These are phyloP conservation scores for Margaritispora aquatica DNA, from an alignment of 495 filamentous ascomycete species.

Conservation along the genomic window DNA sequence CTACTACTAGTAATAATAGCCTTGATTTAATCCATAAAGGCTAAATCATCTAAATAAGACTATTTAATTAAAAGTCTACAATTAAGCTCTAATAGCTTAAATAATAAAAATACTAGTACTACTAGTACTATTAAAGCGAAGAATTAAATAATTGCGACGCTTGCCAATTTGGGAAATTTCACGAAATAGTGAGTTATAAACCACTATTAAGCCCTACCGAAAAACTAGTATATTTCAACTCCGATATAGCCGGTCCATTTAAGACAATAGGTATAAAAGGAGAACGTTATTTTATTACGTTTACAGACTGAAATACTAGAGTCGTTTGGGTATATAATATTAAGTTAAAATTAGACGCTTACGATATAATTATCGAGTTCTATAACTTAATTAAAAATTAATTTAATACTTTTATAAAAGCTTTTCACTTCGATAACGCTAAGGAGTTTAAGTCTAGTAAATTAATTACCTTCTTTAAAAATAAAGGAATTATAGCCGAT, in stretches of 20 bases:
- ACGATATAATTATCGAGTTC: background rate
- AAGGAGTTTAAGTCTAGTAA: constrained; percentile 6
- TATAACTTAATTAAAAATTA: constrained; percentile 6
- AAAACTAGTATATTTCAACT: background rate
- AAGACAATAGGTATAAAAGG: constrained; percentile 2
- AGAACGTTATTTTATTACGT: constrained; percentile 5
- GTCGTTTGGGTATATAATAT: constrained; percentile 5
- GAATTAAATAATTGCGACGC: constrained; percentile 2
- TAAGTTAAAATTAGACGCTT: constrained; percentile 3
- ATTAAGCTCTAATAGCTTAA: background rate
- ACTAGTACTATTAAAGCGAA: background rate
- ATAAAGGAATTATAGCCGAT: constrained; percentile 1
- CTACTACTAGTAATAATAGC: background rate
- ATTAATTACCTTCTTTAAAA: background rate
- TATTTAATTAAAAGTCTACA: constrained; percentile 5
- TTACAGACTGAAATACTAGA: constrained; percentile 2
- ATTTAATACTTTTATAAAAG: constrained; percentile 9
- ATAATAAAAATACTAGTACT: background rate
- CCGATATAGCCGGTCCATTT: constrained; percentile 7
- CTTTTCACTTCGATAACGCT: constrained; percentile 2
- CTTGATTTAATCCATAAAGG: constrained; percentile 8
- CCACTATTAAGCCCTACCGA: background rate
- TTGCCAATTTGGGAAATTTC: background rate
- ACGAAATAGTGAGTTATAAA: constrained; percentile 5
- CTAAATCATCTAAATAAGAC: constrained; percentile 9